Evolutionary conservation across 305 asterid species (phyloP).

Genomic region (Rubia balearica): DNA sequence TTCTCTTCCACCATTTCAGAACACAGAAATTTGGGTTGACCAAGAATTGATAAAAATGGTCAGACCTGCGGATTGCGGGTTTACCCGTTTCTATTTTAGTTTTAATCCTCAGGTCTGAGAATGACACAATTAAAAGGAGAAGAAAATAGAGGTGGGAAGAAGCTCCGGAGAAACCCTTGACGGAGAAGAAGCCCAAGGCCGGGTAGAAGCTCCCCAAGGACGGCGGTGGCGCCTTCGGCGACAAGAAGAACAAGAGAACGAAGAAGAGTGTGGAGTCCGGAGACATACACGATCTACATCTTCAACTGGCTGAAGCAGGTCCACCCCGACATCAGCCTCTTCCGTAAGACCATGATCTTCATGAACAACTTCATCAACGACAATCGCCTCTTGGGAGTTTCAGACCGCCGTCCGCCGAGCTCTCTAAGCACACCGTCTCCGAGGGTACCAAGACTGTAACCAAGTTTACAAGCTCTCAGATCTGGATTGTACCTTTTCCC

Average conservation of each 20-base stretch:
- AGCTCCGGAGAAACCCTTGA: slow-evolving; percentile 36
- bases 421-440: slow-evolving; percentile 29
- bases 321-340: no score
- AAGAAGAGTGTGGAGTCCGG: slow-evolving; percentile 38
- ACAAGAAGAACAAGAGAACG: slow-evolving; percentile 49
- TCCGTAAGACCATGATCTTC: no score
- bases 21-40: no score
- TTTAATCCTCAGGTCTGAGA: no score
- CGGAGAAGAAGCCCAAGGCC: slow-evolving; percentile 23
- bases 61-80: no score
- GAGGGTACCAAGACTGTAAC: slow-evolving; percentile 33
- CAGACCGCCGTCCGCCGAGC: no score
- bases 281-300: slow-evolving; percentile 71
- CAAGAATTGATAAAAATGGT: no score
- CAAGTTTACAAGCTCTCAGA: slow-evolving; percentile 27
- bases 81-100: no score
- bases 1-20: no score
- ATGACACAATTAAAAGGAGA: slow-evolving; percentile 19
- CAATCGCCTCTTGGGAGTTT: no score
- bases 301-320: slow-evolving; percentile 72
- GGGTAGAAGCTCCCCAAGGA: slow-evolving; percentile 54
- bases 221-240: slow-evolving; percentile 37
- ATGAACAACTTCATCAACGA: no score
- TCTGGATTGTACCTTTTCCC: not conserved
- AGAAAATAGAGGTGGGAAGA: slow-evolving; percentile 31